Base-by-base conservation (phyloP, 73 alveolate genomes). In the Paramecium sonneborni region DNA sequence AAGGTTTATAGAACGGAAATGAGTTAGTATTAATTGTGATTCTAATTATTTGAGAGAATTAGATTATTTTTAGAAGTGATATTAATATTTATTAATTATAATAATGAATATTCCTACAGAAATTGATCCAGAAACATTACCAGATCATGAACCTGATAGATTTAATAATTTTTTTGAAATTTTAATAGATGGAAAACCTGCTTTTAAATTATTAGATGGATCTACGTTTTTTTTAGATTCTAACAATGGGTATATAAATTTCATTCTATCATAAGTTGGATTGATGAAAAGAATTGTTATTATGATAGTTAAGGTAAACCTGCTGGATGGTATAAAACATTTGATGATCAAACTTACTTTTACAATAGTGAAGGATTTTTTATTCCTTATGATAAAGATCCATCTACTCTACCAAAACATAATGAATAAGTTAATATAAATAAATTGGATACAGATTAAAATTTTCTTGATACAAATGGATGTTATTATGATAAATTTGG, bases 181-280 rank as follows among this genome's bases (percentile, higher is more conserved):
- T 5, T 20, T 24, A 15, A 28, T 37, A 18, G 44, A 20, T 18
- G 38, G 62, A 20, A 32, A 70, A 26, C 26, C 26, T 12, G 86
- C 46, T 5, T 70, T 70, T 35, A 2, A 5, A 28, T 35, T 70
- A 23, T 2, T 2, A 4, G 86, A 70, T 70, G 86, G 86, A 14
- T 32, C 86, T 5, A 21, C 2, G 5, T 70, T 70, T 26, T 14
- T 23, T 3, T 32, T 70, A 21, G 52, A 28, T 5, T 9, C 26
- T 9, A 14, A 7, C 6, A 48, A 48, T 10, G 86, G 86, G 86
- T 70, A 70, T 32, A 3, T 4, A 21, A 32, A 28, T 32, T 3
- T 24, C 12, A 70, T 70, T 4, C 43, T 70, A 70, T 32, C 57
- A 58, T 58, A 70, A 70, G 86, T 21, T 70, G 86, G 86, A 26